phyloP scores from a whole-genome alignment of 805 yeast species.

The Candida succiphila region DNA sequence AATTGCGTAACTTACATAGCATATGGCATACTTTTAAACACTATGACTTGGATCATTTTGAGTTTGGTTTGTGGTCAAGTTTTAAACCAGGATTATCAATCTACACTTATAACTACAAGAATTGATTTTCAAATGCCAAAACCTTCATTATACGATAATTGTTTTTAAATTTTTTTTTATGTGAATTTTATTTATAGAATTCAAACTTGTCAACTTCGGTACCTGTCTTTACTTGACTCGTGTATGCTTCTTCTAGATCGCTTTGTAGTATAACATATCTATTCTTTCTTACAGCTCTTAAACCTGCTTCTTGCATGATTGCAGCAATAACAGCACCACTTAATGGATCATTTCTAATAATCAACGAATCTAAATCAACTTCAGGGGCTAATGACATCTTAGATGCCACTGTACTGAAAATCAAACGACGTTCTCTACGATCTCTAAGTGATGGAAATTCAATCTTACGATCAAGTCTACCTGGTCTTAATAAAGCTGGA shows the following conservation, averaged over 20 bases:
- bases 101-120: no score
- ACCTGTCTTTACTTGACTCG: slow-evolving; percentile 92
- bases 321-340: slow-evolving; percentile 98
- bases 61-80: slow-evolving; percentile 33
- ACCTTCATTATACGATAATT: background rate
- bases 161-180: slow-evolving; percentile 1
- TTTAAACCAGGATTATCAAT: slow-evolving; percentile 56
- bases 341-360: slow-evolving; percentile 91
- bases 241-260: slow-evolving; percentile 96
- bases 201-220: slow-evolving; percentile 96
- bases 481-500: slow-evolving; percentile 97
- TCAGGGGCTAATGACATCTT: slow-evolving; percentile 98
- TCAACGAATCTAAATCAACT: slow-evolving; percentile 89
- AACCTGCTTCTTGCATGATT: slow-evolving; percentile 99
- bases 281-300: slow-evolving; percentile 96
- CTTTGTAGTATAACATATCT: slow-evolving; percentile 93
- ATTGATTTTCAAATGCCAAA: background rate
- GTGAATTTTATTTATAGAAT: slow-evolving; percentile 78
- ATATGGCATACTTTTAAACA: slow-evolving; percentile 32
- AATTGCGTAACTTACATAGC: no score
- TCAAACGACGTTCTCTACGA: slow-evolving; percentile 95
- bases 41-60: slow-evolving; percentile 69
- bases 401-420: slow-evolving; percentile 91
- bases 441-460: slow-evolving; percentile 96
- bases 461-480: slow-evolving; percentile 95